Percentiles rank a stretch among this genome's conserved stretches.
Evolutionary conservation across 2,329 filamentous ascomycete species (phyloP).

Genomic region (Epichloe amarillans): DNA sequence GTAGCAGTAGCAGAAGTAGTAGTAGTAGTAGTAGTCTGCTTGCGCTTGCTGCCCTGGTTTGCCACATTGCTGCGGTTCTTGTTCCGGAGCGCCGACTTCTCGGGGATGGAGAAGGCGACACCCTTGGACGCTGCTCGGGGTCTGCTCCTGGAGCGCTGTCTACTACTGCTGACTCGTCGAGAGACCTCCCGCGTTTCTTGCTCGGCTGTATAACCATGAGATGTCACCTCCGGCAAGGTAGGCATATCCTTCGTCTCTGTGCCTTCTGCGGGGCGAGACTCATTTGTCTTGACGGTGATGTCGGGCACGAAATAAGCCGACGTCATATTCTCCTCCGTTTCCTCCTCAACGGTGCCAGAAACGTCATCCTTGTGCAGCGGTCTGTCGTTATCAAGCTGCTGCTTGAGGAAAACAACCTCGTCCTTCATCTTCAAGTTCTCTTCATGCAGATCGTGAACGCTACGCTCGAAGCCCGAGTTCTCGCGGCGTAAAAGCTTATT

Average conservation of each 20-base stretch:
- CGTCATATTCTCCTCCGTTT: constrained; percentile 40
- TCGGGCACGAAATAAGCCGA: constrained; percentile 46
- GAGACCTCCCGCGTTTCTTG: constrained; percentile 15
- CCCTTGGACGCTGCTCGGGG: constrained; percentile 11
- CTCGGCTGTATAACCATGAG: constrained; percentile 19
- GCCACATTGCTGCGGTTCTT: constrained; percentile 20
- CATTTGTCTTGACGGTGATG: constrained; percentile 37
- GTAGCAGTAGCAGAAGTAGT: not conserved
- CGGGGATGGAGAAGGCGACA: constrained; percentile 29
- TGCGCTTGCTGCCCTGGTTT: constrained; percentile 30
- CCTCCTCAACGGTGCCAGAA: constrained; percentile 20
- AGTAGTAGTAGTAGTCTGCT: constrained; percentile 6
- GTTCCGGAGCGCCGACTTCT: constrained; percentile 16
- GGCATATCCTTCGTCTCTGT: constrained; percentile 19
- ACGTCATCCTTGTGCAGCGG: constrained; percentile 24
- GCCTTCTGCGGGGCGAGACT: constrained; percentile 17
- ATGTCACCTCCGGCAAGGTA: constrained; percentile 17
- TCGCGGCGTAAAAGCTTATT: constrained; percentile 36
- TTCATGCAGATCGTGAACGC: constrained; percentile 30
- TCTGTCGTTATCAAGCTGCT: constrained; percentile 30
- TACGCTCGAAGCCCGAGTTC: constrained; percentile 34
- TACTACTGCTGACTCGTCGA: constrained; percentile 16
- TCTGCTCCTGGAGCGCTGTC: constrained; percentile 16
- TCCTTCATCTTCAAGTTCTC: constrained; percentile 34
- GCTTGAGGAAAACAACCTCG: constrained; percentile 32